phyloP scores from a whole-genome alignment of 2,329 filamentous ascomycete species.

The Fusarium fracticaudum region DNA sequence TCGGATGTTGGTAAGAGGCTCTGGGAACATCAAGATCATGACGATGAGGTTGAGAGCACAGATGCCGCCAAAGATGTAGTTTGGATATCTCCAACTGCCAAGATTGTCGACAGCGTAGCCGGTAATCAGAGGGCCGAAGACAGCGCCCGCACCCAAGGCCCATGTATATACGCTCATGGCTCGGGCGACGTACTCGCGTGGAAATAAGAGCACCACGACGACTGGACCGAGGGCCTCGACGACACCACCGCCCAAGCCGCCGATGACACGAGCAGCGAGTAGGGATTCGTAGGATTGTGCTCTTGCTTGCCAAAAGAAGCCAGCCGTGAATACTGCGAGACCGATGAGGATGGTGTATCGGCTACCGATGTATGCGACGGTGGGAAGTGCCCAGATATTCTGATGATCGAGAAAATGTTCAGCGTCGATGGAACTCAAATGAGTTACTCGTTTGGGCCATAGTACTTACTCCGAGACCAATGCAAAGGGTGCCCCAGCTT shows the following conservation, averaged over 20 bases:
- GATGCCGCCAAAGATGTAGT: background rate
- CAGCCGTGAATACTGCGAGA: background rate
- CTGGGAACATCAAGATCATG: background rate
- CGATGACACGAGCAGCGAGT: background rate
- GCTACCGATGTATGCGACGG: background rate
- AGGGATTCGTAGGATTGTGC: background rate
- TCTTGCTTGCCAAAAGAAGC: background rate
- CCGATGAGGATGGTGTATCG: background rate
- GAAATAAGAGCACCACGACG: background rate
- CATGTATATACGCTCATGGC: background rate
- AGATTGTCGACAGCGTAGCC: background rate
- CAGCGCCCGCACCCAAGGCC: fast-evolving
- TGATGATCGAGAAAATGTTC: background rate
- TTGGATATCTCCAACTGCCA: background rate
- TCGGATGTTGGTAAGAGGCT: background rate
- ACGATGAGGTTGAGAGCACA: background rate
- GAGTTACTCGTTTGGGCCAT: fast-evolving
- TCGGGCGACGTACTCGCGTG: background rate
- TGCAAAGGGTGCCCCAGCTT: background rate
- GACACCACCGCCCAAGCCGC: background rate
- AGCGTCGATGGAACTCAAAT: background rate
- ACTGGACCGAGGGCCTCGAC: background rate
- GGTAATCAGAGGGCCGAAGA: background rate
- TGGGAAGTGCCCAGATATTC: background rate
- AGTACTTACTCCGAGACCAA: background rate